phyloP scores from a whole-genome alignment of 2,329 filamentous ascomycete genomes.

The Monosporascus sp. region DNA sequence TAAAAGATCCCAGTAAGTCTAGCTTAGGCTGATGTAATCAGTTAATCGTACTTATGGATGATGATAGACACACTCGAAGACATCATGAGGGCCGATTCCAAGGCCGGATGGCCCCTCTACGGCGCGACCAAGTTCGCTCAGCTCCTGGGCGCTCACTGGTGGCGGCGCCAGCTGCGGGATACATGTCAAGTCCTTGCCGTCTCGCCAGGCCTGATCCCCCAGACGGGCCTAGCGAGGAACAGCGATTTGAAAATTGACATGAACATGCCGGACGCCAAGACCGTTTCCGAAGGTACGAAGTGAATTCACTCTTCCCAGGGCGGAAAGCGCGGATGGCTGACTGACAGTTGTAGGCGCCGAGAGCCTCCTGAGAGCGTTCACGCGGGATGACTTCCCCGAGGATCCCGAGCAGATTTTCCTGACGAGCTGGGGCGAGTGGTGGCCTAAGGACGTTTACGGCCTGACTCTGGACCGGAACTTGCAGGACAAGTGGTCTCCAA shows the following conservation, averaged over 20 bases:
- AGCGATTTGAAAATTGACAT: constrained; percentile 20
- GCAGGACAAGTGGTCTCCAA: constrained; percentile 47
- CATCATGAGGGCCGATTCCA: constrained; percentile 30
- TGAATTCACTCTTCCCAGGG: background rate
- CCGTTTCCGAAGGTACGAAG: constrained; percentile 36
- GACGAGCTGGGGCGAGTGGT: constrained; percentile 54
- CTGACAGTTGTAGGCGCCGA: constrained; percentile 31
- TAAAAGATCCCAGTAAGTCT: constrained; percentile 31
- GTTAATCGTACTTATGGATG: constrained; percentile 1
- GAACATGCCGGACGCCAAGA: constrained; percentile 42
- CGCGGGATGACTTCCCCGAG: constrained; percentile 39
- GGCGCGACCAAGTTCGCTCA: constrained; percentile 43
- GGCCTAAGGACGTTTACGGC: constrained; percentile 37
- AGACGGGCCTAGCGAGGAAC: constrained; percentile 36
- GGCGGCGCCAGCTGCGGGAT: constrained; percentile 44
- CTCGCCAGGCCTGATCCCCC: constrained; percentile 46
- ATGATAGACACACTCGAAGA: constrained; percentile 16
- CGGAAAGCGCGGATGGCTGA: no score
- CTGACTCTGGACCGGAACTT: constrained; percentile 38
- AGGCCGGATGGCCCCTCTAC: constrained; percentile 30
- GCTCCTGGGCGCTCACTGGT: constrained; percentile 48
- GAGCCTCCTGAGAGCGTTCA: constrained; percentile 40
- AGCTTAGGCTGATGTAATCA: background rate
- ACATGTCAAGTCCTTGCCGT: constrained; percentile 44
- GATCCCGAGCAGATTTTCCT: constrained; percentile 48